Percentiles rank a stretch among this genome's conserved stretches.
phyloP scores from a whole-genome alignment of 2,329 filamentous ascomycete genomes.

The Botrytis medusae region DNA sequence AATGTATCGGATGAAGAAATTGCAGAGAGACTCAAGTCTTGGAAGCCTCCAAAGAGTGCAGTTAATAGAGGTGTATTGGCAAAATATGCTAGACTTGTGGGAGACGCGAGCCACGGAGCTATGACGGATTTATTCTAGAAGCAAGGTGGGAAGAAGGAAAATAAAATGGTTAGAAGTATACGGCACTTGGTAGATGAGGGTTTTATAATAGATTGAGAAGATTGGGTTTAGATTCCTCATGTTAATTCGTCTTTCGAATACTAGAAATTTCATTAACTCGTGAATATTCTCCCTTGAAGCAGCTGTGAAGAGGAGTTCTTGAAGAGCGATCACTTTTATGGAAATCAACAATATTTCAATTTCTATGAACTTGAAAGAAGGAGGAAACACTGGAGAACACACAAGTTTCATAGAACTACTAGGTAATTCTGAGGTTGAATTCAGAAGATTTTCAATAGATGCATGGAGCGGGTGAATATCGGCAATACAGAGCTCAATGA shows the following conservation, averaged over 20 bases:
- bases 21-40: conserved; percentile 58
- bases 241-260: background rate
- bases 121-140: conserved; percentile 73
- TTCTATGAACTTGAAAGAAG: background rate
- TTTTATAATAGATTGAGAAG: background rate
- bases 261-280: background rate
- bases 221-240: background rate
- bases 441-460: background rate
- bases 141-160: background rate
- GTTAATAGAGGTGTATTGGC: conserved; percentile 83
- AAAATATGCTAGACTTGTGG: conserved; percentile 85
- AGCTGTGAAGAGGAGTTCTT: background rate
- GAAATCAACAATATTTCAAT: background rate
- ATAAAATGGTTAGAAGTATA: background rate
- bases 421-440: background rate
- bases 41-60: conserved; percentile 68
- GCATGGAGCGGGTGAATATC: background rate
- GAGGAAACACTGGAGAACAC: background rate
- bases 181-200: background rate
- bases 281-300: background rate
- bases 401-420: background rate
- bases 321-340: background rate
- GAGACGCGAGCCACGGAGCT: conserved; percentile 87
- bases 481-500: background rate
- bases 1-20: conserved; percentile 67